Evolutionary conservation across 139 green algal genomes (phyloP).

Genomic region (Tetradesmus lagerheimii): DNA sequence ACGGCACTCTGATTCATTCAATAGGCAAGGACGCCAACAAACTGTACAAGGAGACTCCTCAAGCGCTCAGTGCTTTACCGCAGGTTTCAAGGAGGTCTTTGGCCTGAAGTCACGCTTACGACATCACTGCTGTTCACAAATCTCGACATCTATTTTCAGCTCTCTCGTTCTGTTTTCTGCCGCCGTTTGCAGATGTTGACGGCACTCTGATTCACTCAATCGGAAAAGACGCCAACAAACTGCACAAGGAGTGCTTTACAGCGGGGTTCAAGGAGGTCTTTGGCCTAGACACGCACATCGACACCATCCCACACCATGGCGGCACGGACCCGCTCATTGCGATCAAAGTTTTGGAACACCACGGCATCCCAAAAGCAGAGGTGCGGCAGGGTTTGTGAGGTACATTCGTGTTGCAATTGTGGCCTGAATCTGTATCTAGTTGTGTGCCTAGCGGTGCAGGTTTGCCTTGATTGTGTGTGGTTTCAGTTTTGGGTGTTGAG

Average conservation of each 20-base stretch:
- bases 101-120: no score
- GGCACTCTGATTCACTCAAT: conserved; percentile 71
- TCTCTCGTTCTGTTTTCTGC: no score
- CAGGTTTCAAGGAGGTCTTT: conserved; percentile 63
- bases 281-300: conserved; percentile 58
- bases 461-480: no score
- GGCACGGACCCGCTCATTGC: conserved; percentile 68
- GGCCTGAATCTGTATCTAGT: no score
- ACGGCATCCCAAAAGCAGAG: conserved; percentile 66
- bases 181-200: conserved; percentile 72
- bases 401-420: no score
- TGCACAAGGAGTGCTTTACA: conserved; percentile 73
- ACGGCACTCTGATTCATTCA: conserved; percentile 72
- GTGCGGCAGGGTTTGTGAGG: conserved; percentile 35
- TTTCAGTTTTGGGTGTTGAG: no score
- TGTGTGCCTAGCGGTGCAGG: no score
- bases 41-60: conserved; percentile 75
- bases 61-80: conserved; percentile 63
- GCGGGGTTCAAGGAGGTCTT: conserved; percentile 61
- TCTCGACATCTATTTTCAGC: no score
- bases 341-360: conserved; percentile 66
- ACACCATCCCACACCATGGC: conserved; percentile 44
- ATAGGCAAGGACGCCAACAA: conserved; percentile 67
- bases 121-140: not conserved
- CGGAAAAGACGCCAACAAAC: conserved; percentile 65